Evolutionary conservation across 805 yeast genomes (phyloP).

Genomic region (Nakazawaea laoshanensis): DNA sequence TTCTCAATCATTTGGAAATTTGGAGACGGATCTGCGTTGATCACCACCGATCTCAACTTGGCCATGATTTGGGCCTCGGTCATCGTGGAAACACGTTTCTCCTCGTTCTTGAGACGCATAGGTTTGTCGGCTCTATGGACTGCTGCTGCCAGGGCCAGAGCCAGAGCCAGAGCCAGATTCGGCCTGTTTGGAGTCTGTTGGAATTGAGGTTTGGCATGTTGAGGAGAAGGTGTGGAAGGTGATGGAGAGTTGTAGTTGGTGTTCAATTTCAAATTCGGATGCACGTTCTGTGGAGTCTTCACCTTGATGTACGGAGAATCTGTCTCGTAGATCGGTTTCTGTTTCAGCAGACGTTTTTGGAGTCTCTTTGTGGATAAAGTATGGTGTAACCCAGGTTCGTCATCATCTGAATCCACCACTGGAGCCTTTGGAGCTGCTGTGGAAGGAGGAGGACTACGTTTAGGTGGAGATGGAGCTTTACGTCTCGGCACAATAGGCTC

Average conservation of each 20-base stretch:
- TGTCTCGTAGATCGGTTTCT: conserved; percentile 10
- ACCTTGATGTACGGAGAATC: conserved; percentile 10
- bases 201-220: conserved; percentile 10
- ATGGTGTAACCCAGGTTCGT: conserved; percentile 4
- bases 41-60: conserved; percentile 74
- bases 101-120: conserved; percentile 22
- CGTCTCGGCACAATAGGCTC: conserved; percentile 37
- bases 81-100: conserved; percentile 51
- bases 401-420: conserved; percentile 1
- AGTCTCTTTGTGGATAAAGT: conserved; percentile 9
- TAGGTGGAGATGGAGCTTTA: conserved; percentile 44
- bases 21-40: conserved; percentile 79
- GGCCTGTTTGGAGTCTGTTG: conserved; percentile 15
- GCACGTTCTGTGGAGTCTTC: conserved; percentile 14
- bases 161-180: conserved; percentile 15
- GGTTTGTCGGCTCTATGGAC: conserved; percentile 17
- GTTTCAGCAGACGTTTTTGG: conserved; percentile 7
- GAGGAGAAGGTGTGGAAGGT: conserved; percentile 8
- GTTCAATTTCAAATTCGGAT: conserved; percentile 27
- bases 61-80: conserved; percentile 85
- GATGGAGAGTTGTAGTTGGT: conserved; percentile 11
- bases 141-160: conserved; percentile 27
- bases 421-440: neutral
- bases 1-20: conserved; percentile 68
- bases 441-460: neutral